Evolutionary conservation across 345 rosid genomes (phyloP).

Genomic region (Hibiscus trionum): DNA sequence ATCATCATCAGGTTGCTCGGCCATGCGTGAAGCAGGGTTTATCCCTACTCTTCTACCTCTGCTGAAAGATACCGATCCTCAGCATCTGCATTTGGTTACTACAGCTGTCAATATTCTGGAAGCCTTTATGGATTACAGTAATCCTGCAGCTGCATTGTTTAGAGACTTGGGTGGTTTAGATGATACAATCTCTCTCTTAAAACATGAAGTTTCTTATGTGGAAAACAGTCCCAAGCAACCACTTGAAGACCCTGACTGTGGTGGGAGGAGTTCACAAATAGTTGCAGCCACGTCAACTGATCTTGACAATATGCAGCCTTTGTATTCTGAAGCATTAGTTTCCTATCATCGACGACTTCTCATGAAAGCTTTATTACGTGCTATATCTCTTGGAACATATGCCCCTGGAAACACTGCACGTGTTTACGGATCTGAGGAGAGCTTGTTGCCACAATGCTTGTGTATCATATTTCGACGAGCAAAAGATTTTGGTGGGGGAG

Average conservation of each 20-base stretch:
- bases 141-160: constrained; percentile 87
- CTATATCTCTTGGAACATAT: constrained; percentile 90
- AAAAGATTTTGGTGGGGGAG: constrained; percentile 95
- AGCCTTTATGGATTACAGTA: constrained; percentile 91
- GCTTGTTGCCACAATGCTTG: constrained; percentile 78
- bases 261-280: constrained; percentile 30
- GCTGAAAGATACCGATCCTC: constrained; percentile 86
- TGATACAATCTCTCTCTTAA: constrained; percentile 76
- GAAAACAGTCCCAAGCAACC: constrained; percentile 53
- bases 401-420: constrained; percentile 83
- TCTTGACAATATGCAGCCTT: constrained; percentile 47
- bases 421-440: constrained; percentile 79
- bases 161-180: constrained; percentile 96
- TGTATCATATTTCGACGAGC: constrained; percentile 72
- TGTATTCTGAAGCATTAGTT: constrained; percentile 80
- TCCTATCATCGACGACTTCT: constrained; percentile 65
- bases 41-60: constrained; percentile 88
- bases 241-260: constrained; percentile 41
- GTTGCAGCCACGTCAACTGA: constrained; percentile 36
- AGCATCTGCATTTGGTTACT: constrained; percentile 85
- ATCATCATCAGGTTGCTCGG: constrained; percentile 85
- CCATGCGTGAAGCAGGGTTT: constrained; percentile 93
- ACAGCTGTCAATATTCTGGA: constrained; percentile 84
- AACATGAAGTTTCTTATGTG: constrained; percentile 64
- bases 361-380: constrained; percentile 79